These are phyloP conservation scores for Yamadazyma tumulicola DNA, from an alignment of 805 yeast genomes.

Conservation along the genomic window DNA sequence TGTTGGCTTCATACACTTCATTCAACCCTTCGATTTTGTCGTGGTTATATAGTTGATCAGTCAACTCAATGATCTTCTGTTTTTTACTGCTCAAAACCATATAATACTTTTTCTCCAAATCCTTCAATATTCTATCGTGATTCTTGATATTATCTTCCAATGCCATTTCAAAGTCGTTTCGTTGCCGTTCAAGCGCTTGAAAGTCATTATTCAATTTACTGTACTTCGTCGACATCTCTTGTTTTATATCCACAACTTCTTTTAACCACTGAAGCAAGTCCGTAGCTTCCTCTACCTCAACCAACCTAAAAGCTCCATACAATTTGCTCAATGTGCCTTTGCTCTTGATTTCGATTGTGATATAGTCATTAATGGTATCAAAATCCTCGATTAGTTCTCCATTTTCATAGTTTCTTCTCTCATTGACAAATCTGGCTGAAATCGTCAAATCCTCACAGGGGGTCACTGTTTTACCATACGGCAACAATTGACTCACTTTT, in stretches of 20 bases:
- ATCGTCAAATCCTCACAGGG: slow-evolving; percentile 4
- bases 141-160: slow-evolving; percentile 3
- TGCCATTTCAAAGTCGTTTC: slow-evolving; percentile 6
- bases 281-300: slow-evolving; percentile 16
- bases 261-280: slow-evolving; percentile 8
- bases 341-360: slow-evolving; percentile 20
- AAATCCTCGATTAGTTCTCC: slow-evolving; percentile 23
- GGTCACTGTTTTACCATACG: slow-evolving; percentile 5
- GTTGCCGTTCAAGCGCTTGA: slow-evolving; percentile 6
- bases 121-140: slow-evolving; percentile 15
- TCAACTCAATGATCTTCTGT: slow-evolving; percentile 25
- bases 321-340: slow-evolving; percentile 23
- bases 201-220: slow-evolving; percentile 1
- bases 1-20: slow-evolving; percentile 12
- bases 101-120: slow-evolving; percentile 24
- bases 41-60: slow-evolving; percentile 1
- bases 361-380: slow-evolving; percentile 15
- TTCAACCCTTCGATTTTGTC: slow-evolving; percentile 16
- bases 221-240: not conserved
- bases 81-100: slow-evolving; percentile 28
- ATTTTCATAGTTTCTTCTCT: slow-evolving; percentile 19
- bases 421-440: slow-evolving; percentile 18
- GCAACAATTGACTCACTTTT: slow-evolving; percentile 18
- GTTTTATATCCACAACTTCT: slow-evolving; percentile 6
- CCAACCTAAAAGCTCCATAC: slow-evolving; percentile 20